phyloP scores from a whole-genome alignment of 495 filamentous ascomycete species.

The Xylaria longipes region DNA sequence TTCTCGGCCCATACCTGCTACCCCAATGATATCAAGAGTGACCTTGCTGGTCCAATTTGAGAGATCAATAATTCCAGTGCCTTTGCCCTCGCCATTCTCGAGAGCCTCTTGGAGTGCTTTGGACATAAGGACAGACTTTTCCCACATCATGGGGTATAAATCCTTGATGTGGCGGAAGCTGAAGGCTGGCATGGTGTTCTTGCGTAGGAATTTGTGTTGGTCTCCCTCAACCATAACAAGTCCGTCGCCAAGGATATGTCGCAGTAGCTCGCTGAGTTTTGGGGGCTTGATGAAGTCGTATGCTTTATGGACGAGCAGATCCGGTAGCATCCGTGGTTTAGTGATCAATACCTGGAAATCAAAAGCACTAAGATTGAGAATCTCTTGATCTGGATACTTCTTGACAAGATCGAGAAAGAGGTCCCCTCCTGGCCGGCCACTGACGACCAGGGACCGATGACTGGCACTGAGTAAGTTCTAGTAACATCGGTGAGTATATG shows the following conservation, averaged over 20 bases:
- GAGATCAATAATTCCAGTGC: slow-evolving; percentile 61
- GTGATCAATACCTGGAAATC: slow-evolving; percentile 66
- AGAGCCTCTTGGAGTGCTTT: slow-evolving; percentile 41
- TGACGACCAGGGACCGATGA: slow-evolving; percentile 21
- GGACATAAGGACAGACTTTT: slow-evolving; percentile 52
- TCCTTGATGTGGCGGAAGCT: slow-evolving; percentile 77
- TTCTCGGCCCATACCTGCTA: slow-evolving; percentile 73
- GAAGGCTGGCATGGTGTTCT: slow-evolving; percentile 76
- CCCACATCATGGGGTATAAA: slow-evolving; percentile 78
- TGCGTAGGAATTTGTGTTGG: slow-evolving; percentile 76
- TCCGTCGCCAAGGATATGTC: slow-evolving; percentile 67
- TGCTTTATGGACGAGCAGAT: slow-evolving; percentile 64
- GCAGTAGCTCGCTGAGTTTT: slow-evolving; percentile 57
- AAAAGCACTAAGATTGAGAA: slow-evolving; percentile 79
- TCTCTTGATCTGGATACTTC: slow-evolving; percentile 51
- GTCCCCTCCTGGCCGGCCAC: slow-evolving; percentile 45
- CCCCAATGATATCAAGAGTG: slow-evolving; percentile 78
- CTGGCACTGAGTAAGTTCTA: slow-evolving; percentile 21
- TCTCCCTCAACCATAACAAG: slow-evolving; percentile 77
- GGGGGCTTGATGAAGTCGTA: slow-evolving; percentile 76
- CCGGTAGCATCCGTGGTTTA: slow-evolving; percentile 62
- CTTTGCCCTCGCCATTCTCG: slow-evolving; percentile 42
- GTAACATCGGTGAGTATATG: not conserved
- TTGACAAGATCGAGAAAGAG: slow-evolving; percentile 54
- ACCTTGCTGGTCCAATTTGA: slow-evolving; percentile 66